Base-by-base conservation (phyloP, 2,329 filamentous ascomycete genomes). In the Ceratocystis alfenasii region DNA sequence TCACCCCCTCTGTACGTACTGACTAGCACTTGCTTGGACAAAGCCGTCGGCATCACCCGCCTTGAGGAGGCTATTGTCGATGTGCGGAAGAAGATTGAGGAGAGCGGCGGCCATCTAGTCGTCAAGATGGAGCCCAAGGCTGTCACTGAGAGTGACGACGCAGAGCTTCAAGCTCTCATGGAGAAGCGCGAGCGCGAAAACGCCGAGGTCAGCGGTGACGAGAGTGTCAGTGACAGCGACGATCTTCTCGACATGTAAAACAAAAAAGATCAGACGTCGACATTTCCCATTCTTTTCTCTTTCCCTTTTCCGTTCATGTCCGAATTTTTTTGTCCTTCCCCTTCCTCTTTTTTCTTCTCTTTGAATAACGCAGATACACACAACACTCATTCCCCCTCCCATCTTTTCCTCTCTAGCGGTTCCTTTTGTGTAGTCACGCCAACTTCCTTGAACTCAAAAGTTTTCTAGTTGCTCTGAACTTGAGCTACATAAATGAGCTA, bases 51-150 rank as follows among this genome's bases (percentile, higher is more conserved):
- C 67, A 96, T 99, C 72, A 79, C 85, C 69, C 84, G 87, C 69
- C 80, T 99, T 71, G 90, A 96, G 76, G 87, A 90, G 73, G 90
- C 94, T 20, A 99, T 99, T 71, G 81, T 88, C 72, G 89, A 92
- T 72, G 92, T 99, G 72, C 83, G 88, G 72, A 83, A 79, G 73
- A 91, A 83, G 76, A 99, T 99, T 74, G 84, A 86, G 74, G 80
- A 77, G 59, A 83, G 88, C 0, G 89, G 89, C 65, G 94, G 94
- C 68, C 86, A 85, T 74, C 88, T 93, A 73, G 83, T 87, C 55
- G 88, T 96, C 72, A 96, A 95, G 85, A 99, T 99, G 94, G 92
- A 94, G 73, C 94, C 94, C 71, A 97, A 97, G 86, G 94, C 95
- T 3, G 94, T 99, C 69, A 99, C 94, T 1, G 95, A 97, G 82